Evolutionary conservation across 2,329 filamentous ascomycete genomes (phyloP).

Genomic region (Pseudocercospora fijiensis): DNA sequence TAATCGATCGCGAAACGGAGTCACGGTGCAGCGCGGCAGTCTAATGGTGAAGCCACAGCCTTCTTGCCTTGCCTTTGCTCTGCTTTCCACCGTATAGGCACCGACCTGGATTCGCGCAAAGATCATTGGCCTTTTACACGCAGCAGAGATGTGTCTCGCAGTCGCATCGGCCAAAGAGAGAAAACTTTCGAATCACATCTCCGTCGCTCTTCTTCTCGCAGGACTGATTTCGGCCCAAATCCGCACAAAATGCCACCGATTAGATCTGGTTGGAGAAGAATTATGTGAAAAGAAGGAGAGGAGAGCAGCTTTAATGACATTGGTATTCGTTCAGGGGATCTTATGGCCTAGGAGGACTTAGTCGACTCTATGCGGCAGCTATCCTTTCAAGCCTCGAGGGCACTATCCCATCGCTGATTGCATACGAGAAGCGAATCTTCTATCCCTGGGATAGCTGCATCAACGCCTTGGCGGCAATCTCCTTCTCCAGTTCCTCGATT

Average conservation of each 20-base stretch:
- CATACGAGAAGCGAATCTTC: neutral
- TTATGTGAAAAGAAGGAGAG: no score
- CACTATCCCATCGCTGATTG: neutral
- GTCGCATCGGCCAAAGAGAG: neutral
- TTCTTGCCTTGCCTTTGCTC: no score
- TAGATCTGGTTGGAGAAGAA: neutral
- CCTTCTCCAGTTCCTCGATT: slow-evolving; percentile 3
- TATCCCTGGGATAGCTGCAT: neutral
- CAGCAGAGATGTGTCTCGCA: neutral
- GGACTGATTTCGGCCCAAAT: neutral
- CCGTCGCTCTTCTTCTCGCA: neutral
- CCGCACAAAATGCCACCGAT: neutral
- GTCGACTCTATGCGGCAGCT: neutral
- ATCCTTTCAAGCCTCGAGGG: neutral
- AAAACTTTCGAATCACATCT: neutral
- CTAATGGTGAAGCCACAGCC: no score
- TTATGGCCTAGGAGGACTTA: neutral
- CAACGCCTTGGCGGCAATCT: neutral
- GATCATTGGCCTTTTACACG: no score
- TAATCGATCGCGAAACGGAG: no score
- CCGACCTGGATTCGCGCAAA: no score
- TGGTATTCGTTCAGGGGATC: neutral
- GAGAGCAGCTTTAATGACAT: neutral
- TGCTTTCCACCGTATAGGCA: no score
- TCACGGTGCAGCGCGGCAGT: no score